Evolutionary conservation across 805 yeast species (phyloP), one percentile per base, ranked within the genome.

Genomic region (Starmera quercuum): DNA sequence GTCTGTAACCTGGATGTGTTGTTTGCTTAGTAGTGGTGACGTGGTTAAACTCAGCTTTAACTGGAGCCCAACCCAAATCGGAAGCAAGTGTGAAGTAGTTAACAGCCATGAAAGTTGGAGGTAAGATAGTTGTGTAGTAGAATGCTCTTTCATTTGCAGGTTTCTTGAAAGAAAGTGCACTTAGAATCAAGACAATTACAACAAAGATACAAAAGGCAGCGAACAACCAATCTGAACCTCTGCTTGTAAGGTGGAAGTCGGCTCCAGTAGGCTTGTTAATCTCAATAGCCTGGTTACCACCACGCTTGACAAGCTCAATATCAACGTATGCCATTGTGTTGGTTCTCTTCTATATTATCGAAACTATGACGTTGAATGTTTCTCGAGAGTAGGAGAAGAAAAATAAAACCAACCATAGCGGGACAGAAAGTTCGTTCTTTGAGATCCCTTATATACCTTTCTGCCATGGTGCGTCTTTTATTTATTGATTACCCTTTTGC

Each of bases 181-280:
- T 26, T 31, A 20, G 40, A n/a, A 47, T 32, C 12, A 62, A 33
- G 8, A 68, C 46, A 18, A 65, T 51, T 2, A 64, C 34, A 18
- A 60, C 54, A 46, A 71, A 69, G 14, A 73, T 40, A 26, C 68
- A 51, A 38, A 71, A 69, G 2, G 51, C 71, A 7, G 75, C 69
- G 83, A 83, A 78, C 42, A 71, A 62, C 83, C 82, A 78, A 51
- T 72, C 73, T 7, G 82, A 75, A 51, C 85, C 83, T 45, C 70
- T 73, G 11, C 49, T 40, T 10, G 81, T 75, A 22, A 78, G 39
- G 35, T 67, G 68, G 48, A 74, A 66, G 41, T 73, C 80, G 32
- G 66, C 54, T 14, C 52, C 56, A 6, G 58, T 40, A 14, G 67
- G 58, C 7, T 71, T 69, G 44, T 75, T 75, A 34, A 67, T 44